These are phyloP conservation scores for Arachis stenosperma DNA, from an alignment of 306 rosid genomes.

Conservation along the genomic window DNA sequence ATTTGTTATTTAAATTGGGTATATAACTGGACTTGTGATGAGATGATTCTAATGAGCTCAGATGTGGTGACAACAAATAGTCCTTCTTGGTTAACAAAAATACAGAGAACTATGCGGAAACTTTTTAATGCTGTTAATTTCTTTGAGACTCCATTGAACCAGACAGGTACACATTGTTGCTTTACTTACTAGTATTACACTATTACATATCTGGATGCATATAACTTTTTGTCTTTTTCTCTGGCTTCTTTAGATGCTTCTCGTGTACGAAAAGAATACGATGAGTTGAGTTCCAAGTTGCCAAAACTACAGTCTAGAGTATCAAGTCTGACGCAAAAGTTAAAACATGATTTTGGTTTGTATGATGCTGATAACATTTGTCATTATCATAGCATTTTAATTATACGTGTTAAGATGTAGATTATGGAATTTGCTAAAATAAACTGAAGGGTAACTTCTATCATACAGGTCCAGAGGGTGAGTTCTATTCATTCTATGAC, in stretches of 20 bases:
- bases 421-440: conserved; percentile 41
- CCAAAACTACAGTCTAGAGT: conserved; percentile 84
- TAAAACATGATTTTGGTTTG: conserved; percentile 91
- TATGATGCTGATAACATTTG: conserved; percentile 38
- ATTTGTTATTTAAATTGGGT: conserved; percentile 35
- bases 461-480: conserved; percentile 84
- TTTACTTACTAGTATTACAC: conserved; percentile 19
- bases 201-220: conserved; percentile 1
- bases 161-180: conserved; percentile 61
- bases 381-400: conserved; percentile 29
- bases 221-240: conserved; percentile 41
- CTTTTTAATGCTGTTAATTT: conserved; percentile 73
- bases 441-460: conserved; percentile 41
- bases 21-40: conserved; percentile 33
- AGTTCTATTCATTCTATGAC: conserved; percentile 85
- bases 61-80: conserved; percentile 58
- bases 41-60: conserved; percentile 38
- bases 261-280: conserved; percentile 85
- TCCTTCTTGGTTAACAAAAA: conserved; percentile 88
- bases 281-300: conserved; percentile 81
- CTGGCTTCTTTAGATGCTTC: conserved; percentile 75
- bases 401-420: conserved; percentile 10
- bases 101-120: conserved; percentile 70
- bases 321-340: conserved; percentile 83
- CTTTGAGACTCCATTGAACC: conserved; percentile 90